phyloP scores from a whole-genome alignment of 352 stramenopile genomes.

The Pythium grandisporangium region DNA sequence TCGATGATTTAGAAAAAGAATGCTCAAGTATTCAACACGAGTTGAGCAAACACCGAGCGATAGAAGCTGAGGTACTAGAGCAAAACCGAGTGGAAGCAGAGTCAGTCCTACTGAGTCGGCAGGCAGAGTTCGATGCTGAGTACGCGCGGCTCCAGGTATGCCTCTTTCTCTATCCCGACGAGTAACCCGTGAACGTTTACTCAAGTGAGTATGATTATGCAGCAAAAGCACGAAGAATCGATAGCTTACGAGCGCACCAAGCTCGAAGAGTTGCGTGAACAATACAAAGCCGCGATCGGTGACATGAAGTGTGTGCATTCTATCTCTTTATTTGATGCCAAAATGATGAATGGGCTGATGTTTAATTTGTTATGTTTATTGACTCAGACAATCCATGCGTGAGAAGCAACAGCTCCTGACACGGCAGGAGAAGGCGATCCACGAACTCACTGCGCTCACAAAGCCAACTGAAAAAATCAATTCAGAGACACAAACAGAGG shows the following conservation, averaged over 20 bases:
- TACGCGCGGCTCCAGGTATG: conserved; percentile 27
- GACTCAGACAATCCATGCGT: conserved; percentile 16
- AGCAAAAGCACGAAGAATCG: conserved; percentile 44
- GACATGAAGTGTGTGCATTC: conserved; percentile 32
- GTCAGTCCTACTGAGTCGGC: conserved; percentile 16
- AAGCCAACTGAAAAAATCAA: conserved; percentile 8
- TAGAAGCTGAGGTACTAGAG: conserved; percentile 32
- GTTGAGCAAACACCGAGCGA: conserved; percentile 12
- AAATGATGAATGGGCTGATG: too few species aligned
- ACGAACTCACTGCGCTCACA: conserved; percentile 25
- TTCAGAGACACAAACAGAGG: conserved; percentile 36
- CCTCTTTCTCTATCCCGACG: too few species aligned
- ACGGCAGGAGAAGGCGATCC: conserved; percentile 33
- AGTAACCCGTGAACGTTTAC: too few species aligned
- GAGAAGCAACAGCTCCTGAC: conserved; percentile 44
- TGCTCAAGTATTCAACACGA: conserved; percentile 8
- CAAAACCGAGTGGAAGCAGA: conserved; percentile 21
- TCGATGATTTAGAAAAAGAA: conserved; percentile 33
- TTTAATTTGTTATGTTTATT: too few species aligned
- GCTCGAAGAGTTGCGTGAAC: conserved; percentile 33
- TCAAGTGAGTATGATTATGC: neutral
- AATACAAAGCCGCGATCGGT: conserved; percentile 39
- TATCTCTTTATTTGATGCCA: conserved; percentile 11
- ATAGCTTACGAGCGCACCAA: conserved; percentile 25
- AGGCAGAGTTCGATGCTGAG: conserved; percentile 22